Evolutionary conservation across 495 filamentous ascomycete genomes (phyloP), one percentile per base, ranked within the genome.

Genomic region (Penicillium riverlandense): DNA sequence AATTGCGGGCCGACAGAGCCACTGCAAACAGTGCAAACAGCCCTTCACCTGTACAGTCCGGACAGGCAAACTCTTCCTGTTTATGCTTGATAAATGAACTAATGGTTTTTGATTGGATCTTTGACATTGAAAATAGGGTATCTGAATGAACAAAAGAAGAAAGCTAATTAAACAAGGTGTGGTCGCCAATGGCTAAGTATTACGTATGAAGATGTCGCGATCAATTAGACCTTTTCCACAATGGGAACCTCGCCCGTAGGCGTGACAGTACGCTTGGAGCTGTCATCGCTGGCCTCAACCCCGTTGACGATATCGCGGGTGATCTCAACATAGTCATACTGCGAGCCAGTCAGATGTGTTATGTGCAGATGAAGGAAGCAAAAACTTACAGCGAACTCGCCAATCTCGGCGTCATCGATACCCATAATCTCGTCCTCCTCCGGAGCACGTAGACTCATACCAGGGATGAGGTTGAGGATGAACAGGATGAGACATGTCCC

Each of bases 241-340:
- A 40, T 28, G 12, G 49, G 41, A 15, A 44, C 39, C 16, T 58
- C 50, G 1, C 38, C 52, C 0, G 53, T 52, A 4, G 65, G 62
- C 29, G 63, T 58, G 16, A 55, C 40, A 16, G 54, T 62, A 39
- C 62, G 63, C 52, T 63, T 67, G 11, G 67, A 71, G 33, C 52
- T 42, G 36, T 40, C 45, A 11, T 68, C 65, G 10, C 46, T 48
- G 39, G 45, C 41, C 32, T 78, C 74, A 9, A 81, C 71, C 27
- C 78, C 71, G 50, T 79, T 81, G 46, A 87, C 69, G 38, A 95
- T 83, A 52, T 96, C 92, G 40, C 91, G 79, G 33, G 80, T 86
- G 47, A 96, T 72, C 69, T 97, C 91, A 52, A 97, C 91, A 53
- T 95, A 97, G 63, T 97, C 92, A 62, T 98, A 98, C 71, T 80